These are phyloP conservation scores for Astragalus membranaceus DNA, from an alignment of 306 rosid genomes.

Conservation along the genomic window DNA sequence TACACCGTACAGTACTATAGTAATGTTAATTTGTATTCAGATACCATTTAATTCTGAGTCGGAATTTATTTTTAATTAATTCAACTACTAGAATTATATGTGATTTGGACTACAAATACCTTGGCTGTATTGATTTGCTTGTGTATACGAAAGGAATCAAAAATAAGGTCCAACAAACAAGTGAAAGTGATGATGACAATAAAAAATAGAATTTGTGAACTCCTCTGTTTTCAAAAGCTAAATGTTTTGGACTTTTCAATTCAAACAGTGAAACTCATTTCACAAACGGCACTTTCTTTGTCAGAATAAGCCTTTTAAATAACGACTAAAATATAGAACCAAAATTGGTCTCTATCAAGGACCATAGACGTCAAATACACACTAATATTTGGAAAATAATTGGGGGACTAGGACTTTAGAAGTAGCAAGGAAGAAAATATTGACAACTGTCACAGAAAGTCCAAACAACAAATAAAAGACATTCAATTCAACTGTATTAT, in stretches of 20 bases:
- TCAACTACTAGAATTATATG: too few species aligned
- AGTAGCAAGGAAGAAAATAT: background rate
- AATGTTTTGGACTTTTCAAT: slow-evolving; percentile 13
- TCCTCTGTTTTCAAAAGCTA: too few species aligned
- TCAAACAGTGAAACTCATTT: background rate
- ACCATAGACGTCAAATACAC: background rate
- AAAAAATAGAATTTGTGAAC: background rate
- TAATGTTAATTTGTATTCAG: background rate
- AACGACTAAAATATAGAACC: background rate
- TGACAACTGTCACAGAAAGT: background rate
- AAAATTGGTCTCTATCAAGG: slow-evolving; percentile 17
- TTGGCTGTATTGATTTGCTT: background rate
- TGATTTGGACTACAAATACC: background rate
- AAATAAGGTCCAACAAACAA: slow-evolving; percentile 13
- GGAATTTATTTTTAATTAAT: background rate
- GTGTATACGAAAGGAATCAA: background rate
- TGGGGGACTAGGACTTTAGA: slow-evolving; percentile 6
- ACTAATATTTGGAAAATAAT: background rate
- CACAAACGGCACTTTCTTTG: slow-evolving; percentile 4
- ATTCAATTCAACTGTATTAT: background rate
- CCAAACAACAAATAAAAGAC: slow-evolving; percentile 1
- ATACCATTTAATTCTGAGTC: background rate
- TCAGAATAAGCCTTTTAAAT: background rate
- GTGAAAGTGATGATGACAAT: background rate
- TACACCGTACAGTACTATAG: too few species aligned